A percentile compares a stretch with the other conserved stretches of the same genome.
These are phyloP conservation scores for Boletellus ananas DNA, from an alignment of 768 basidiomycete genomes.

Conservation along the genomic window DNA sequence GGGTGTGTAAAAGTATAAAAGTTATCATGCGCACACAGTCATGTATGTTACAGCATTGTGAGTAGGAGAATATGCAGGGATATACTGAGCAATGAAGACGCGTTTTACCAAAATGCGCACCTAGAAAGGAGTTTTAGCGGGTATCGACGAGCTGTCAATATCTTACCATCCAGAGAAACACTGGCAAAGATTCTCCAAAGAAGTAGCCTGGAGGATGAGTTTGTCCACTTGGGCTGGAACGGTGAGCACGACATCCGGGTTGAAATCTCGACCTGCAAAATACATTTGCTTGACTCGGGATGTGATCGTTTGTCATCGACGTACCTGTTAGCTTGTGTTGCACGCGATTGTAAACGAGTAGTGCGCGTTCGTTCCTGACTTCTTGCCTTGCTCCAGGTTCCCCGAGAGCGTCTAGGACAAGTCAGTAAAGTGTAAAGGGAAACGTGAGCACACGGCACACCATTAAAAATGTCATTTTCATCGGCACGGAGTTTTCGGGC, in stretches of 20 bases:
- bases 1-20: background rate
- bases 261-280: constrained; percentile 81
- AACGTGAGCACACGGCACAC: constrained; percentile 37
- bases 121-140: constrained; percentile 24
- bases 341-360: constrained; percentile 92
- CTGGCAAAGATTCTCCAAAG: constrained; percentile 92
- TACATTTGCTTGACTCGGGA: background rate
- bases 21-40: constrained; percentile 1
- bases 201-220: constrained; percentile 89
- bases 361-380: constrained; percentile 84
- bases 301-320: constrained; percentile 9
- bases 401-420: constrained; percentile 38
- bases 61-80: constrained; percentile 13
- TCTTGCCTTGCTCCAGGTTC: constrained; percentile 68
- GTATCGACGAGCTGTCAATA: background rate
- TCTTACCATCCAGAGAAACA: constrained; percentile 90
- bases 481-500: constrained; percentile 82
- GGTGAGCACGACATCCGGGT: constrained; percentile 68
- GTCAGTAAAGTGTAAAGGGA: constrained; percentile 3
- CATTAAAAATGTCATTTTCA: constrained; percentile 91
- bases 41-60: constrained; percentile 24
- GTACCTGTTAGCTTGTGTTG: constrained; percentile 90
- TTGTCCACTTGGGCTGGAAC: constrained; percentile 89
- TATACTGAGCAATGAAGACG: background rate
- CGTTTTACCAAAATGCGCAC: constrained; percentile 73